Evolutionary conservation across 768 basidiomycete genomes (phyloP).

Genomic region (Trametes maxima): DNA sequence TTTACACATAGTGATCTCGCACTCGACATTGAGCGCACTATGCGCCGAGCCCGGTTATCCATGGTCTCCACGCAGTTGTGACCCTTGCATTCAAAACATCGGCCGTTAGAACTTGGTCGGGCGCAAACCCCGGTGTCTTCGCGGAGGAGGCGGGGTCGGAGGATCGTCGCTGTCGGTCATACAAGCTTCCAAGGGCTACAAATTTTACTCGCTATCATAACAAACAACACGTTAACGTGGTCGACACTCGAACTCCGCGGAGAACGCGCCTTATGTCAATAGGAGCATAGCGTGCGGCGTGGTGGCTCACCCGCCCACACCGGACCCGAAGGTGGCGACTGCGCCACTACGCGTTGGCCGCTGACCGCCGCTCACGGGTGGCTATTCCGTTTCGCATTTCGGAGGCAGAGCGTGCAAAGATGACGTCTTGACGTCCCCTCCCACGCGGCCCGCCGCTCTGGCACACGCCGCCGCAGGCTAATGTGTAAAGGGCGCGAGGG

Average conservation of each 20-base stretch:
- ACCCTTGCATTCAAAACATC: neutral
- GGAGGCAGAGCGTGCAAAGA: neutral
- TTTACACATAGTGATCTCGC: neutral
- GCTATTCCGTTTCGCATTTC: neutral
- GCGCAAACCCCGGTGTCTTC: neutral
- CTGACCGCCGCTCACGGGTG: no score
- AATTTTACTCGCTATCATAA: neutral
- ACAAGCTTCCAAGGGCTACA: neutral
- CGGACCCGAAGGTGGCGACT: no score
- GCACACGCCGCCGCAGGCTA: neutral
- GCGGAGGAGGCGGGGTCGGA: neutral
- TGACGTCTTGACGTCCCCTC: constrained; percentile 1
- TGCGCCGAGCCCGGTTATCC: neutral
- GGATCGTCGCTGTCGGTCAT: neutral
- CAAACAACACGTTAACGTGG: neutral
- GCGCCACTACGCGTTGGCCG: no score
- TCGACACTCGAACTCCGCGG: neutral
- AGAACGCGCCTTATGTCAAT: neutral
- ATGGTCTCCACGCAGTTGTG: neutral
- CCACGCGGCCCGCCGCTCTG: neutral
- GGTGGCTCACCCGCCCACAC: no score
- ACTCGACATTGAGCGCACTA: neutral
- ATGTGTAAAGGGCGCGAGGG: neutral
- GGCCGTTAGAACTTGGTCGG: neutral
- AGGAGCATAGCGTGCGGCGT: no score